Percentiles rank a stretch among this genome's conserved stretches.
Evolutionary conservation across 192 early-diverging fungal genomes (phyloP).

Genomic region (Fimicolochytrium jonesii): DNA sequence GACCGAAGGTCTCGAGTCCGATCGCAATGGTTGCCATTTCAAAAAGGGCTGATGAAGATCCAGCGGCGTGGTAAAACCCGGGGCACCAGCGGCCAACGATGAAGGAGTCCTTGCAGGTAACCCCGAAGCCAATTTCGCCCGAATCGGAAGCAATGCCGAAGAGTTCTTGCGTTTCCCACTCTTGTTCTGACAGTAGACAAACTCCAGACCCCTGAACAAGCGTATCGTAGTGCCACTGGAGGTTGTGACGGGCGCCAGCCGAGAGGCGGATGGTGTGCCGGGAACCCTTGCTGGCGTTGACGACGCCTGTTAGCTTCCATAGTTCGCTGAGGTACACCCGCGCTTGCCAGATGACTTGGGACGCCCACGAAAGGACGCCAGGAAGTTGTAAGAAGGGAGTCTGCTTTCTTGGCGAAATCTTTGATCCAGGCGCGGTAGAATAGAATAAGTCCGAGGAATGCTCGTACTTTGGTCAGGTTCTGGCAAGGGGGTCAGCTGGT

Average conservation of each 20-base stretch:
- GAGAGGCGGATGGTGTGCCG: not conserved
- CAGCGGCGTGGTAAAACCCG: not conserved
- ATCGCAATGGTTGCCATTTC: not conserved
- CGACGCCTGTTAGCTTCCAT: not conserved
- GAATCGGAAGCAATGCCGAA: not conserved
- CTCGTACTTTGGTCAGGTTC: too few species aligned
- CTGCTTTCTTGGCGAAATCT: too few species aligned
- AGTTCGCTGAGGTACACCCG: not conserved
- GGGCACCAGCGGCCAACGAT: not conserved
- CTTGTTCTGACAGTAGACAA: not conserved
- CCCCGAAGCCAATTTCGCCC: not conserved
- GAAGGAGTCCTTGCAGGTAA: not conserved
- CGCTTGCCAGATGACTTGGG: not conserved
- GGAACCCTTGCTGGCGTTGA: not conserved
- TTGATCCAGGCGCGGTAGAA: too few species aligned
- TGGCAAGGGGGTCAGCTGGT: too few species aligned
- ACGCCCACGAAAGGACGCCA: too few species aligned
- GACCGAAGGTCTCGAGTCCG: not conserved
- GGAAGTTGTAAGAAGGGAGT: too few species aligned
- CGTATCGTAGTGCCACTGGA: not conserved
- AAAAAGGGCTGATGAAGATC: not conserved
- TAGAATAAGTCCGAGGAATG: too few species aligned
- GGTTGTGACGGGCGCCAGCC: not conserved
- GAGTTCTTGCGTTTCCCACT: not conserved
- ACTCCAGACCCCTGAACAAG: not conserved